Conservation (phyloP, 768 basidiomycete species). For the Agaricus subrufescens region DNA sequence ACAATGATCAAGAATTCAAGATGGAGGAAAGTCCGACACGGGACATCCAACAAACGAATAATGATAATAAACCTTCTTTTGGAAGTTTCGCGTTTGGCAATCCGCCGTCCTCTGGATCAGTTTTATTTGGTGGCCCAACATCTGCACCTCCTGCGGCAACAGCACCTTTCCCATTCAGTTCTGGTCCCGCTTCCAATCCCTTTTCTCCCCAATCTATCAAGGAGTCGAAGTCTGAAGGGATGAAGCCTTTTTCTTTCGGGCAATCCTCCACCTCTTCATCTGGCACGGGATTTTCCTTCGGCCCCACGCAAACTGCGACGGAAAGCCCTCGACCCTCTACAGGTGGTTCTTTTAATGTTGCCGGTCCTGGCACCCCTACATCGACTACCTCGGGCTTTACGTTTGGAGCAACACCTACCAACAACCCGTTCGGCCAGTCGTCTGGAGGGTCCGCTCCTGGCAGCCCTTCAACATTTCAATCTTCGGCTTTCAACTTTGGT, state of each 20-base stretch:
- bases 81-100: constrained; percentile 43
- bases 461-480: constrained; percentile 56
- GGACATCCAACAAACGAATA: constrained; percentile 48
- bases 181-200: constrained; percentile 33
- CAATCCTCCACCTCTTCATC: constrained; percentile 15
- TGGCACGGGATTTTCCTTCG: constrained; percentile 37
- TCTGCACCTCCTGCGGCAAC: constrained; percentile 16
- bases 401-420: constrained; percentile 34
- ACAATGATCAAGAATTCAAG: constrained; percentile 57
- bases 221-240: constrained; percentile 41
- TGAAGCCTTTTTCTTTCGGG: constrained; percentile 47
- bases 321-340: constrained; percentile 36
- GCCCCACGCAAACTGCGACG: constrained; percentile 27
- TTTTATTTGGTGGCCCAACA: constrained; percentile 26
- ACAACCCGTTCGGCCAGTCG: constrained; percentile 40
- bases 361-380: constrained; percentile 28
- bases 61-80: constrained; percentile 33
- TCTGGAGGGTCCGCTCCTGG: constrained; percentile 42
- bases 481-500: constrained; percentile 44
- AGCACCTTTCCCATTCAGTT: constrained; percentile 39
- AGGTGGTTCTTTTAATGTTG: constrained; percentile 46
- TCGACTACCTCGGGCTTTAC: constrained; percentile 31
- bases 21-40: constrained; percentile 84
- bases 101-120: constrained; percentile 19
- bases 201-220: constrained; percentile 32